Evolutionary conservation across 257 asterid genomes (phyloP).

Genomic region (Haberlea rhodopensis): DNA sequence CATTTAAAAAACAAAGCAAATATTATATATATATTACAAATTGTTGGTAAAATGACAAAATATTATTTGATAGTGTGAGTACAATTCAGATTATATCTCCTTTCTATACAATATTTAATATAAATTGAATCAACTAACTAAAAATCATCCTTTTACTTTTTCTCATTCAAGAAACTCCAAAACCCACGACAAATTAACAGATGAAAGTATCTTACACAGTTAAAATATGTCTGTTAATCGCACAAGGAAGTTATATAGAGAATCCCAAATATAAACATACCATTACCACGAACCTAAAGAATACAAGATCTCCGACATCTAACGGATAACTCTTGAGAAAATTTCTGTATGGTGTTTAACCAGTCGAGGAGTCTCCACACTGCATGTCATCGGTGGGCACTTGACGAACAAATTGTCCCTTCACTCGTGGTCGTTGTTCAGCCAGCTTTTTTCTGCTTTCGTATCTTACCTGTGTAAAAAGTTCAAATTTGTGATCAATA

Average conservation of each 20-base stretch:
- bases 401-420: constrained; percentile 88
- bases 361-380: constrained; percentile 36
- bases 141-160: background rate
- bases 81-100: too few relatives aligned
- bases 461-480: constrained; percentile 60
- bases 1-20: too few relatives aligned
- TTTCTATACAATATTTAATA: background rate
- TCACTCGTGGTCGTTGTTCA: constrained; percentile 83
- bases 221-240: background rate
- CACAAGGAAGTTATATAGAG: background rate
- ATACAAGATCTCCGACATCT: constrained; percentile 2
- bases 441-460: constrained; percentile 89
- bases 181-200: background rate
- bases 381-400: constrained; percentile 36
- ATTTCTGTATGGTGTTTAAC: constrained; percentile 22
- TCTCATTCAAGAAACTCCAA: background rate
- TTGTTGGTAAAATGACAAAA: background rate
- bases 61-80: background rate
- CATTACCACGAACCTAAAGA: background rate
- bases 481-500: background rate
- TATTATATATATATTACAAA: too few relatives aligned
- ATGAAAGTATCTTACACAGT: background rate
- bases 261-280: background rate
- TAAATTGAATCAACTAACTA: background rate
- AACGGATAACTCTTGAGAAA: constrained; percentile 19